phyloP scores from a whole-genome alignment of 2,329 filamentous ascomycete genomes.

The Monosporascus sp. region DNA sequence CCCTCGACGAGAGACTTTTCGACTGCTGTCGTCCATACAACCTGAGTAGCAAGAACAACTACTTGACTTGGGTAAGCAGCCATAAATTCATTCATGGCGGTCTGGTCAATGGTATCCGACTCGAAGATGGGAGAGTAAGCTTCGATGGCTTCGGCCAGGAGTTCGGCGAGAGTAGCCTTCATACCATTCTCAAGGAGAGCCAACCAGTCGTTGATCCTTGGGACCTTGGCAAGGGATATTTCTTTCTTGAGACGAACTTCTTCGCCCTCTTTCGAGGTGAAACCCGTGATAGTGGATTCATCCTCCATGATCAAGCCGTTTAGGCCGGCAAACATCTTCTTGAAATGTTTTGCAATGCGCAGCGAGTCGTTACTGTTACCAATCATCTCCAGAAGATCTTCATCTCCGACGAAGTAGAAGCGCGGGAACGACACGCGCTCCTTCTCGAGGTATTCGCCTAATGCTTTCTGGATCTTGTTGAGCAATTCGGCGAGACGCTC shows the following conservation, averaged over 20 bases:
- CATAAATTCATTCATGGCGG: slow-evolving; percentile 74
- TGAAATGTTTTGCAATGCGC: slow-evolving; percentile 96
- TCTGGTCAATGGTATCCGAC: slow-evolving; percentile 62
- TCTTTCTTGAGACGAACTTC: slow-evolving; percentile 81
- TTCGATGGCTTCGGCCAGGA: slow-evolving; percentile 79
- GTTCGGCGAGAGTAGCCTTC: slow-evolving; percentile 88
- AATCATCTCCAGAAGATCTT: slow-evolving; percentile 97
- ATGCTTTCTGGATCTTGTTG: slow-evolving; percentile 98
- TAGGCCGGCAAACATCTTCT: slow-evolving; percentile 99
- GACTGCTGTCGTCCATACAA: slow-evolving; percentile 85
- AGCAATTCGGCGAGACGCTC: slow-evolving; percentile 94
- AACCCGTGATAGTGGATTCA: slow-evolving; percentile 80
- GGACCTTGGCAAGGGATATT: slow-evolving; percentile 87
- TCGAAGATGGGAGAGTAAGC: slow-evolving; percentile 76
- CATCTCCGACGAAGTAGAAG: slow-evolving; percentile 99
- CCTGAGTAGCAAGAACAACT: slow-evolving; percentile 89
- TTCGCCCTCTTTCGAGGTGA: slow-evolving; percentile 94
- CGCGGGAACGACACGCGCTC: slow-evolving; percentile 96
- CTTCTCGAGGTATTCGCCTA: slow-evolving; percentile 96
- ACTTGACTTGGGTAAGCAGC: slow-evolving; percentile 84
- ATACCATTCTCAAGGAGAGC: slow-evolving; percentile 85
- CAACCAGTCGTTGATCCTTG: slow-evolving; percentile 99
- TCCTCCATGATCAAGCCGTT: slow-evolving; percentile 89
- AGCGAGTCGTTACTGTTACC: slow-evolving; percentile 97
- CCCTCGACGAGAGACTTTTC: slow-evolving; percentile 69